phyloP scores from a whole-genome alignment of 164 flowering plant species.

The Paratinospora sagittata region DNA sequence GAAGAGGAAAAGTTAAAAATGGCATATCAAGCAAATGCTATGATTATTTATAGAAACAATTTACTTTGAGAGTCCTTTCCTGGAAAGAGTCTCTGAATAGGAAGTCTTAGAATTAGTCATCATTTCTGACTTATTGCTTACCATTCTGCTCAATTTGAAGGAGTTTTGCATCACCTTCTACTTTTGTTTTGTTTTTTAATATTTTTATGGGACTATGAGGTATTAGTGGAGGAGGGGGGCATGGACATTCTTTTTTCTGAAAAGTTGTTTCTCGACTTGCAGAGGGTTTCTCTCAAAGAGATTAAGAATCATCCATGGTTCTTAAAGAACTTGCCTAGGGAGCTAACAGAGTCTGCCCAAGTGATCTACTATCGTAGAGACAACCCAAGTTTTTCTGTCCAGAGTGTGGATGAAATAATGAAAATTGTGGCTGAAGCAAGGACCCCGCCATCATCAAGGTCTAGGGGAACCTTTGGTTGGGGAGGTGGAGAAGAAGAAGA shows the following conservation, averaged over 20 bases:
- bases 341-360: slow-evolving; percentile 72
- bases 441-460: slow-evolving; percentile 43
- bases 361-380: slow-evolving; percentile 55
- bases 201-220: background rate
- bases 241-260: background rate
- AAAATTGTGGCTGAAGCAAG: slow-evolving; percentile 87
- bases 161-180: background rate
- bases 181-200: no score
- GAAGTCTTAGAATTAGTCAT: no score
- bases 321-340: slow-evolving; percentile 85
- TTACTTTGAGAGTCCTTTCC: no score
- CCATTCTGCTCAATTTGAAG: background rate
- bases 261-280: slow-evolving; percentile 16
- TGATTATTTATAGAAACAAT: no score
- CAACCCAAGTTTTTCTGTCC: slow-evolving; percentile 61
- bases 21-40: no score
- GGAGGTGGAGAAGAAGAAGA: slow-evolving; percentile 55
- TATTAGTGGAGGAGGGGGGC: background rate
- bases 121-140: background rate
- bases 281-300: slow-evolving; percentile 75
- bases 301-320: slow-evolving; percentile 96
- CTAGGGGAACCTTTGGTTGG: slow-evolving; percentile 69
- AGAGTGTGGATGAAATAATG: slow-evolving; percentile 83
- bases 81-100: no score
- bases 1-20: no score